Percentiles rank a stretch among this genome's conserved stretches.
These are phyloP conservation scores for Thuja plicata DNA, from an alignment of 83 land plant species.

Conservation along the genomic window DNA sequence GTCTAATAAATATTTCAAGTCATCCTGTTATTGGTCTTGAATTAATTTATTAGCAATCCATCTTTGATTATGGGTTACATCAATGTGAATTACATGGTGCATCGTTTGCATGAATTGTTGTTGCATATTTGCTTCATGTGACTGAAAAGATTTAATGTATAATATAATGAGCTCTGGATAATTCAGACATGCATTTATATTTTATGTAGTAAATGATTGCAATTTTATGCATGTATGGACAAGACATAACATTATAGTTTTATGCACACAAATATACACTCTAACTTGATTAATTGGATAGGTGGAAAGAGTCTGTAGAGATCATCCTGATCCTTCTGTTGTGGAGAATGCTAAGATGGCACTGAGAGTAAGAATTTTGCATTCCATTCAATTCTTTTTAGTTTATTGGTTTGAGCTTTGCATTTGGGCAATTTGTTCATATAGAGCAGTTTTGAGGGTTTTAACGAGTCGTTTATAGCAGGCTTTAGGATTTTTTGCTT, in stretches of 20 bases:
- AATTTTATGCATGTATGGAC: neutral
- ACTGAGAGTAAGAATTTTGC: slow-evolving; percentile 17
- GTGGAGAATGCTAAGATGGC: slow-evolving; percentile 25
- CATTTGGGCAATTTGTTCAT: neutral
- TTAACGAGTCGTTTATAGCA: neutral
- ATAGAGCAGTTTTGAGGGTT: neutral
- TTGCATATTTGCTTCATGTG: neutral
- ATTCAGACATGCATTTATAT: neutral
- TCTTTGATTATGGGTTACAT: neutral
- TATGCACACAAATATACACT: neutral
- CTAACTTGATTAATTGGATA: slow-evolving; percentile 8
- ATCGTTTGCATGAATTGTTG: neutral
- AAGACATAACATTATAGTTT: neutral
- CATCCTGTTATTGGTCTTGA: neutral
- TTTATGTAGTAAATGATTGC: neutral
- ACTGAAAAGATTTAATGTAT: neutral
- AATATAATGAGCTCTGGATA: neutral
- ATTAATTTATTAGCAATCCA: neutral
- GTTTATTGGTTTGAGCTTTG: neutral
- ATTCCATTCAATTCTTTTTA: neutral
- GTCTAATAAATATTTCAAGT: neutral
- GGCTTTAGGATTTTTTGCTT: neutral
- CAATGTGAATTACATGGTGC: neutral
- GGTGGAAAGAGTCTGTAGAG: slow-evolving; percentile 26
- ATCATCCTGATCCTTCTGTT: slow-evolving; percentile 15